A percentile compares a stretch with the other conserved stretches of the same genome.
Conservation (phyloP, 1,284 basidiomycete genomes). For the Blastosporella zonata region DNA sequence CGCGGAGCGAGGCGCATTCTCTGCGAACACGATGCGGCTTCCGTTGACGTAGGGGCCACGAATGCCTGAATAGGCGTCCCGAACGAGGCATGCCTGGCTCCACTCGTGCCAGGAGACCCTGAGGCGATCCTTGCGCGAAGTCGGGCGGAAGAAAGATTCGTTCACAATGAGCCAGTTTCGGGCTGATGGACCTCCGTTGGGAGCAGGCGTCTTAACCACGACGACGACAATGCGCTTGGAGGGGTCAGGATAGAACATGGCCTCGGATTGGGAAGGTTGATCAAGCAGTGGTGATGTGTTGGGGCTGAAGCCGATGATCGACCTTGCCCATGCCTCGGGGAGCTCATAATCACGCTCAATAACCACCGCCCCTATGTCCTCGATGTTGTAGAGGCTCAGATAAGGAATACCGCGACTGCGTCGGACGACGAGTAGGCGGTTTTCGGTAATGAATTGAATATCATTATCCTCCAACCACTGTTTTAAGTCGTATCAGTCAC, state of each 20-base stretch:
- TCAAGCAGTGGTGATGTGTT: constrained; percentile 38
- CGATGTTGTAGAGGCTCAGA: constrained; percentile 43
- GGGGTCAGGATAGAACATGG: constrained; percentile 46
- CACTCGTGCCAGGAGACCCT: constrained; percentile 43
- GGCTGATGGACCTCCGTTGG: constrained; percentile 20
- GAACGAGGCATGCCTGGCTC: constrained; percentile 43
- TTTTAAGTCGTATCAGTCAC: constrained; percentile 4
- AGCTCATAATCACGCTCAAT: constrained; percentile 46
- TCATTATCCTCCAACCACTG: constrained; percentile 48
- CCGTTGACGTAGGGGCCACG: constrained; percentile 39
- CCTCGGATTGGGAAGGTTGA: constrained; percentile 28
- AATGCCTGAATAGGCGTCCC: constrained; percentile 32
- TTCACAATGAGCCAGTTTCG: constrained; percentile 44
- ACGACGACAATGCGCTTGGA: constrained; percentile 40
- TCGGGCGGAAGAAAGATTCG: constrained; percentile 42
- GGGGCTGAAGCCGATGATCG: constrained; percentile 36
- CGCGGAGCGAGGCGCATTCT: constrained; percentile 27
- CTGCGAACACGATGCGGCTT: constrained; percentile 41
- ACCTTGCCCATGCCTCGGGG: constrained; percentile 39
- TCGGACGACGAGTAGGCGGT: constrained; percentile 38
- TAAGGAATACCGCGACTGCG: constrained; percentile 32
- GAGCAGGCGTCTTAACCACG: constrained; percentile 31
- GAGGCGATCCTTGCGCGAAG: constrained; percentile 35
- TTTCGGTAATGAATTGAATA: constrained; percentile 40
- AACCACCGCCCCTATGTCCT: constrained; percentile 35